Percentiles rank a stretch among this genome's conserved stretches.
Conservation (phyloP, 495 filamentous ascomycete species). For the Poronia punctata region DNA sequence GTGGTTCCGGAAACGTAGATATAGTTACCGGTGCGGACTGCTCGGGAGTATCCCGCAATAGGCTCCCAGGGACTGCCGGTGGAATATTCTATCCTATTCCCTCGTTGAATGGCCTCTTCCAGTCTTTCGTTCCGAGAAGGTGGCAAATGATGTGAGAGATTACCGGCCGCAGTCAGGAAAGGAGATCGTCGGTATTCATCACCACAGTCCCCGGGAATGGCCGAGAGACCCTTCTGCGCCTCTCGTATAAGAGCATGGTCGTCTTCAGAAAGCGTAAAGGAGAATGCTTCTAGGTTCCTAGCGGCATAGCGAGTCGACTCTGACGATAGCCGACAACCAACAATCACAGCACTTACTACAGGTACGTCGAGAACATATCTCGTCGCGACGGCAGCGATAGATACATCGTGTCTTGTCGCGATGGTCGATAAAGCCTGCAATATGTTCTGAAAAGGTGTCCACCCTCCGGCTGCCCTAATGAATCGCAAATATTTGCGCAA, state of each 20-base stretch:
- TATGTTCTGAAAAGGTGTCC: slow-evolving; percentile 24
- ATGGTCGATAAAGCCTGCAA: slow-evolving; percentile 19
- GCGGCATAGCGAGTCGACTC: slow-evolving; percentile 7
- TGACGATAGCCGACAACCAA: slow-evolving; percentile 27
- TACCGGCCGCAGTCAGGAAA: slow-evolving; percentile 14
- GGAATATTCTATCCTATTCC: slow-evolving; percentile 10
- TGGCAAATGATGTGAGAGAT: slow-evolving; percentile 10
- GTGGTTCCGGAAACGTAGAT: slow-evolving; percentile 16
- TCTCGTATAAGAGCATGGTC: slow-evolving; percentile 17
- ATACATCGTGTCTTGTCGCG: slow-evolving; percentile 21
- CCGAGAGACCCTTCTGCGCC: slow-evolving; percentile 17
- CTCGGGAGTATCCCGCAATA: slow-evolving; percentile 15
- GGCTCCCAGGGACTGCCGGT: slow-evolving; percentile 14
- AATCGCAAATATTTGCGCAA: slow-evolving; percentile 34
- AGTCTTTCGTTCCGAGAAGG: not conserved
- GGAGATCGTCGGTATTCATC: slow-evolving; percentile 29
- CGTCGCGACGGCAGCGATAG: slow-evolving; percentile 26
- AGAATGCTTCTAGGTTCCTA: slow-evolving; percentile 26
- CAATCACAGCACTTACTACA: slow-evolving; percentile 29
- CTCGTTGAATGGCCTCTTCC: slow-evolving; percentile 3
- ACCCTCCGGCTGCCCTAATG: slow-evolving; percentile 29
- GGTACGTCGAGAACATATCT: slow-evolving; percentile 32
- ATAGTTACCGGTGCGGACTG: slow-evolving; percentile 8
- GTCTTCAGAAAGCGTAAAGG: slow-evolving; percentile 20
- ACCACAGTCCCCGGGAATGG: slow-evolving; percentile 31